Evolutionary conservation across 2,329 filamentous ascomycete species (phyloP).

Genomic region (Xylaria sp.): DNA sequence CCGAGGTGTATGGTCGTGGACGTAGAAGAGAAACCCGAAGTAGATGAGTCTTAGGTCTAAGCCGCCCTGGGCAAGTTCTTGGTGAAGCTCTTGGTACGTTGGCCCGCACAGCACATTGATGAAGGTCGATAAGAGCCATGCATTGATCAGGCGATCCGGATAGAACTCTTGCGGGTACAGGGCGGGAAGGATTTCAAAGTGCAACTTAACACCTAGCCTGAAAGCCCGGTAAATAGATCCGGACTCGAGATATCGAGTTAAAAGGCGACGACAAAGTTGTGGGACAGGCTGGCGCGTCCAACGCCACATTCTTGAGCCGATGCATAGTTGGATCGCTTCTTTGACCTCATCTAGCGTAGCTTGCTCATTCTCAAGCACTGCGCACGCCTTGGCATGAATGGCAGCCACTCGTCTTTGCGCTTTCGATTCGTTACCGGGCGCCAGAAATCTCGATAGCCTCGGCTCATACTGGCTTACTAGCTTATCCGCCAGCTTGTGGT

Average conservation of each 20-base stretch:
- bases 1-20: slow-evolving; percentile 42
- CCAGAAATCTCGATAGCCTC: slow-evolving; percentile 31
- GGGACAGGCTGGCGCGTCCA: slow-evolving; percentile 47
- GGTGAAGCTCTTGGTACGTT: slow-evolving; percentile 37
- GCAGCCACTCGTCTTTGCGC: slow-evolving; percentile 42
- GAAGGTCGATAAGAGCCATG: slow-evolving; percentile 43
- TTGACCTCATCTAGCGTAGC: slow-evolving; percentile 39
- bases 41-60: slow-evolving; percentile 45
- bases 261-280: slow-evolving; percentile 42
- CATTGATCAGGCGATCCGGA: slow-evolving; percentile 41
- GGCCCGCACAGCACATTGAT: slow-evolving; percentile 45
- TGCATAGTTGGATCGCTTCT: slow-evolving; percentile 42
- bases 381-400: slow-evolving; percentile 44
- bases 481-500: slow-evolving; percentile 39
- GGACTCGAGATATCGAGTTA: slow-evolving; percentile 40
- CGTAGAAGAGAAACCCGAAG: slow-evolving; percentile 45
- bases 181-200: slow-evolving; percentile 44
- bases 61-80: slow-evolving; percentile 41
- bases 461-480: slow-evolving; percentile 36
- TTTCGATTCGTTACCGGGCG: slow-evolving; percentile 26
- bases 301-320: slow-evolving; percentile 45
- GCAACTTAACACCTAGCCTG: slow-evolving; percentile 44
- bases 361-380: slow-evolving; percentile 34
- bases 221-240: slow-evolving; percentile 43
- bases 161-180: slow-evolving; percentile 43